Base-by-base conservation (phyloP, 2,329 filamentous ascomycete genomes). In the Fusarium pseudonygamai region DNA sequence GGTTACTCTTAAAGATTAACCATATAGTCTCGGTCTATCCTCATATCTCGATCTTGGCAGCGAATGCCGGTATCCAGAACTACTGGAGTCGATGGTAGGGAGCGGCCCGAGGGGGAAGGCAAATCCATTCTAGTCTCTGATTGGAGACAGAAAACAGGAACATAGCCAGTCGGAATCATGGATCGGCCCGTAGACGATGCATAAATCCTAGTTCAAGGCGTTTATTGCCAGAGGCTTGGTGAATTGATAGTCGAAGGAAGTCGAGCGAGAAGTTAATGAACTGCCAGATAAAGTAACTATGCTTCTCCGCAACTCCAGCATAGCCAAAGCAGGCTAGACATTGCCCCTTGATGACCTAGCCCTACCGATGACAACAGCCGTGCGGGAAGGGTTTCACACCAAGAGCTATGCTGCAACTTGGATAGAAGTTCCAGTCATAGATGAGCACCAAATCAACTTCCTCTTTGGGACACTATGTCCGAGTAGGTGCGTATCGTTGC, bases 401-500 rank as follows among this genome's bases (percentile, higher is more conserved):
- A 45, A 37, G 50, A 40, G 18, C 22, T 43, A 42, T 46, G 46
- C 24, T 61, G 55, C 24, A 50, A 20, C 49, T 34, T 13, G 46
- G 24, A 47, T 22, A 63, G 56, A 53, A 45, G 36, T 40, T 30
- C 24, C 40, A 57, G 49, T 39, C 28, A 22, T 37, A 37, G 24
- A 63, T 52, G 68, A 70, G 45, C 13, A 18, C 37, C 45, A 60
- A 64, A 28, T 32, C 42, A 77, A 73, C 75, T 77, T 70, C 75
- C 75, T 64, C 30, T 73, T 77, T 62, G 36, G 68, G 75, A 67
- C 46, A 66, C 59, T 52, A 36, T 34, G 45, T 61, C 74, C 74
- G 75, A 68, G 64, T 57, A 69, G 61, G 66, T 68, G 70, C 58
- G 45, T 57, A 63, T 70, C 36, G 45, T 32, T 57, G 32, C 45